Conservation (phyloP, 192 early-diverging fungal species). For the Chytriomyces hyalinus region DNA sequence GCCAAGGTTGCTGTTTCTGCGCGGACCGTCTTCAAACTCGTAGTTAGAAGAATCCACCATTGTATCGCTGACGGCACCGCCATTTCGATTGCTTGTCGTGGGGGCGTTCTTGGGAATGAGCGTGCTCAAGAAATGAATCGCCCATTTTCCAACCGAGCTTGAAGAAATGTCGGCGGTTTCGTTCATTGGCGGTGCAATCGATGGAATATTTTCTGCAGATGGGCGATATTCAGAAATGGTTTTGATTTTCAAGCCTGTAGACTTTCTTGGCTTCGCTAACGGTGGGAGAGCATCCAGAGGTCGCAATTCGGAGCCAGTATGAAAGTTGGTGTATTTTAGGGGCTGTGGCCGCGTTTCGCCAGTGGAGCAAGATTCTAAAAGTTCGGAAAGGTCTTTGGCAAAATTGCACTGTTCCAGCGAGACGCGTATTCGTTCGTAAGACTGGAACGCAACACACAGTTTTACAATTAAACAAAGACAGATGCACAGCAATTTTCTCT, state of each 20-base stretch:
- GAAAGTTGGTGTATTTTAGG: constrained; percentile 50
- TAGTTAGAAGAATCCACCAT: neutral
- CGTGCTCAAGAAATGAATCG: no score
- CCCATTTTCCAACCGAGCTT: neutral
- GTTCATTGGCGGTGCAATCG: neutral
- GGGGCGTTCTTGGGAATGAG: no score
- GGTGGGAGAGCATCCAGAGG: constrained; percentile 15
- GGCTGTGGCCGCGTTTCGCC: constrained; percentile 39
- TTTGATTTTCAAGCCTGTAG: neutral
- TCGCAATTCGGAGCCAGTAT: constrained; percentile 39
- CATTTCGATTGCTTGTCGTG: no score
- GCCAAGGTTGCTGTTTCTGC: neutral
- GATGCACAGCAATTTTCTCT: neutral
- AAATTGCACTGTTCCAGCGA: constrained; percentile 55
- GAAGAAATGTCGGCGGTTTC: neutral
- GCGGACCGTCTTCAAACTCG: neutral
- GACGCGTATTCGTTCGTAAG: constrained; percentile 56
- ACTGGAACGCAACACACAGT: constrained; percentile 17
- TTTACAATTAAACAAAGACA: no score
- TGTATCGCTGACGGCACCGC: no score
- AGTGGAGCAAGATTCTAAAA: constrained; percentile 42
- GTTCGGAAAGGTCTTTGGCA: constrained; percentile 45
- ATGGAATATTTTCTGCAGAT: neutral
- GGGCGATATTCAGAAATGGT: constrained; percentile 4
- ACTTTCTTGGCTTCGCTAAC: neutral